Base-by-base conservation (phyloP, 768 basidiomycete genomes). In the Multifurca ochricompacta region DNA sequence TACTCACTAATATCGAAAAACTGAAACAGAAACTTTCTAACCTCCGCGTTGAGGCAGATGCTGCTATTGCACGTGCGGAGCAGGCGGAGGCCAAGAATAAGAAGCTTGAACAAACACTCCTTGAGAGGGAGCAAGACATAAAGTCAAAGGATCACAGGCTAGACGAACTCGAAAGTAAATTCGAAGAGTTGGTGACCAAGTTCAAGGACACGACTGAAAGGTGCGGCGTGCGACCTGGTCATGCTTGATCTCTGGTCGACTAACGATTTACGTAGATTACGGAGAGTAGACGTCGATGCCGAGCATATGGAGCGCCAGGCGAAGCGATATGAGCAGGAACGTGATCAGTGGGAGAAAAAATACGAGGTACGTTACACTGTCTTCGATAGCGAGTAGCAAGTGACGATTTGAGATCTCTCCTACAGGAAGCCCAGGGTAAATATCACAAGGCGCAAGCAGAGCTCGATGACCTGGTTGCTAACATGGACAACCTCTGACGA, bases 401-500 rank as follows among this genome's bases (percentile, higher is more conserved):
- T 34, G 18, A 39, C 27, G 8, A 50, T 7, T 51, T 41, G 28
- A 18, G 8, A 4, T 19, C 31, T 16, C 27, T 19, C 23, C 11
- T n/a, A 46, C 39, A 57, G 56, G 56, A 57, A 16, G 56, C 56
- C 0, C 5, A 57, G n/a, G 2, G 5, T 11, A 57, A 19, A 50
- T 57, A 42, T 32, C 56, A 44, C 39, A 46, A 52, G 40, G 44
- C 56, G 16, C 56, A 57, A 30, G 16, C 19, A 44, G 56, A 57
- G 3, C 56, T 57, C 14, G 50, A 57, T n/a, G 56, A 52, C 2
- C 39, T 57, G 19, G 40, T 57, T 30, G 19, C 44, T 13, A 57
- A 48, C 27, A 57, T 57, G 56, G 56, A 57, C 40, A 57, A 36
- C 34, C 56, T 57, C 39, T 57, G n/a, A 56, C 11, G 16, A 9